These are phyloP conservation scores for Smallanthus sonchifolius DNA, from an alignment of 129 eudicot species.

Conservation along the genomic window DNA sequence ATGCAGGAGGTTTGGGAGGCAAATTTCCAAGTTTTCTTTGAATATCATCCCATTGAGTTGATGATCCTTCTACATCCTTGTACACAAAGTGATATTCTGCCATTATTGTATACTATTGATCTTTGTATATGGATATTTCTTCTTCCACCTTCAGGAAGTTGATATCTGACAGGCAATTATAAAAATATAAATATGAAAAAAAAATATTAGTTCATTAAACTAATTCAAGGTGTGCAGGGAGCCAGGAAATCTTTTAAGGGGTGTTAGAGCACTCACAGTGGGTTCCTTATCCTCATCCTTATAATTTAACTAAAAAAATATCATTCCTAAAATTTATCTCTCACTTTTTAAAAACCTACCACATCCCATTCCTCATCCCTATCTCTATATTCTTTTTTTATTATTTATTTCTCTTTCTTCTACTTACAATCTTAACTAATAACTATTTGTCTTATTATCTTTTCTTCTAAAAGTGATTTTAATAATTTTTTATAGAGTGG, in stretches of 20 bases:
- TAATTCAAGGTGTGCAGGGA: background rate
- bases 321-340: too few relatives aligned
- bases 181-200: background rate
- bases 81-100: slow-evolving; percentile 83
- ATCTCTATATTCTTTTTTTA: too few relatives aligned
- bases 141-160: background rate
- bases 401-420: too few relatives aligned
- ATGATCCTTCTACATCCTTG: slow-evolving; percentile 82
- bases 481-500: too few relatives aligned
- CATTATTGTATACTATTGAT: slow-evolving; percentile 28
- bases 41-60: slow-evolving; percentile 93
- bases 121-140: background rate
- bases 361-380: too few relatives aligned
- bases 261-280: too few relatives aligned
- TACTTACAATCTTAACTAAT: too few relatives aligned
- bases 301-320: too few relatives aligned
- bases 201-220: background rate
- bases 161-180: background rate
- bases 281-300: too few relatives aligned
- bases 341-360: too few relatives aligned
- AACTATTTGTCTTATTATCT: too few relatives aligned
- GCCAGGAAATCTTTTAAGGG: background rate
- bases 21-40: slow-evolving; percentile 83
- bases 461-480: too few relatives aligned
- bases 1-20: slow-evolving; percentile 71